Evolutionary conservation across 352 stramenopile species (phyloP), one percentile per base, ranked within the genome.

Genomic region (Phytophthora litchii): DNA sequence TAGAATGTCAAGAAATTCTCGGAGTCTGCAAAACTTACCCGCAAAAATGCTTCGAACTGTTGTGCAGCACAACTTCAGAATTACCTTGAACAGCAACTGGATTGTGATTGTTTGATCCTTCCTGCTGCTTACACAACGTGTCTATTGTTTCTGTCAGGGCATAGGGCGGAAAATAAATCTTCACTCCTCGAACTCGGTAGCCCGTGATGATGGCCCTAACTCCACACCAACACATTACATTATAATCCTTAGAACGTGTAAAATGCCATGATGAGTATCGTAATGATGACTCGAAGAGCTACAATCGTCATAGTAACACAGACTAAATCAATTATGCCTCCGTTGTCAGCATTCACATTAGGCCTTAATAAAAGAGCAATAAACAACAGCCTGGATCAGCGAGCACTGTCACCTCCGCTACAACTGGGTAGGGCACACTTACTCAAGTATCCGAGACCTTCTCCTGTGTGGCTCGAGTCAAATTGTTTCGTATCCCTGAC

Each of bases 401-500:
- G 21, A 0, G 7, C 31, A 36, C n/a, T 29, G 14, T 19, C 17
- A 13, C 13, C 17, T 29, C 35, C 29, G 43, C 21, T 41, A n/a
- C 3, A 32, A 25, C 20, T 17, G 6, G 4, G 17, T 5, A 16
- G 7, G n/a, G 11, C 27, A 60, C 4, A 1, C 38, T 37, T 64
- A 64, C 45, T 62, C 46, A 50, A 52, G 35, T 13, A 35, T 17
- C 19, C 19, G 35, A 37, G 32, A 51, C 21, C 19, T 35, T 48
- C 49, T 54, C 21, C 34, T 35, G 36, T 36, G 36, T 8, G 31
- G 17, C 10, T 4, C 23, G 59, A 31, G 11, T 76, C 54, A 86
- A 31, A 90, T 82, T 2, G 66, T 54, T 4, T 81, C 72, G 47
- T 92, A 92, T 2, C 76, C 82, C 14, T 45, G 47, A 19, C 60